Evolutionary conservation across 495 filamentous ascomycete genomes (phyloP), one percentile per base, ranked within the genome.

Genomic region (Xanthoparmelia taractica): DNA sequence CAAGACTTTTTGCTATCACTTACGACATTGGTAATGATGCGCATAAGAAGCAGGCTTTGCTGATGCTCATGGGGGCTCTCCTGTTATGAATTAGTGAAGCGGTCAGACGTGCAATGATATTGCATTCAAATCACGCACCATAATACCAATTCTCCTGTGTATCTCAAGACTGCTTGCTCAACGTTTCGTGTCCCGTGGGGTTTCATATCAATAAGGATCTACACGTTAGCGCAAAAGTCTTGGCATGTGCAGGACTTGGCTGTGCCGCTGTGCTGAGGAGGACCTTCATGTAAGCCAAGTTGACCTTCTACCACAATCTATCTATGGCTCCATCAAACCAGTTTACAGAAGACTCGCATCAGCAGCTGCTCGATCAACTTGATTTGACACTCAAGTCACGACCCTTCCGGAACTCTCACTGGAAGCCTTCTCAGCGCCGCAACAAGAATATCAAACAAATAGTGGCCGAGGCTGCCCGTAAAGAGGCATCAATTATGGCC

Each of bases 401-500:
- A 72, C 88, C 84, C 61, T 97, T 95, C 80, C 91, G 94, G 67
- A 96, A 91, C 70, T 78, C 87, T 0, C 74, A 85, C 71, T 98
- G 93, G 93, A 90, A 87, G 65, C 89, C 95, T 23, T 88, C 92
- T 62, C 88, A 91, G 73, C 91, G 94, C 18, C 91, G 94, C 73
- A 97, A 97, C 80, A 97, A 97, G 78, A 96, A 95, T 71, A 86
- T 97, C 75, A 97, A 97, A 75, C 90, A 96, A 71, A 91, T 97
- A 63, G 81, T 98, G 65, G 85, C 90, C n/a, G 94, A 98, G 67
- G 90, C 86, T 34, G 81, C 87, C 29, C 85, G 91, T 43, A 92
- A 91, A 72, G 87, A 93, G 77, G 88, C 89, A 11, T 89, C 87
- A 7, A 83, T 88, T 20, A 79, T 91, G 66, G 84, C 84, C 12